These are phyloP conservation scores for Hericium erinaceus DNA, from an alignment of 768 basidiomycete species.

Conservation along the genomic window DNA sequence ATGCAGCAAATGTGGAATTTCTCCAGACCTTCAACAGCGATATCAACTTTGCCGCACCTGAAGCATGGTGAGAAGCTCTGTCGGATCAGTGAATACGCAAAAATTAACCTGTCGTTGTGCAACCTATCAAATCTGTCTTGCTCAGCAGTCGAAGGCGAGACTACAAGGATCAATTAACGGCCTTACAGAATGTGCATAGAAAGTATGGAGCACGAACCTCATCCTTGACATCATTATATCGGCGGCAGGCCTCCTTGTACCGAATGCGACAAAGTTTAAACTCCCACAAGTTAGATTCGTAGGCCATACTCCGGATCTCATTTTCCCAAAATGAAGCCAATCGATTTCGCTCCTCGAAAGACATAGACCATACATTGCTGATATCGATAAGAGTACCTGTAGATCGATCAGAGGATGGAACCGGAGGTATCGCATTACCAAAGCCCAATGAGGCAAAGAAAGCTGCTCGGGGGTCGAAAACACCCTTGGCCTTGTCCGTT, in stretches of 20 bases:
- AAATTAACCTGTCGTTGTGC: constrained; percentile 73
- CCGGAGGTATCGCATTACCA: constrained; percentile 23
- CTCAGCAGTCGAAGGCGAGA: constrained; percentile 46
- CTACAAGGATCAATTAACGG: too few species aligned
- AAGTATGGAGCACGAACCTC: constrained; percentile 31
- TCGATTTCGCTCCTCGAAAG: constrained; percentile 34
- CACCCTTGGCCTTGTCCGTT: neutral
- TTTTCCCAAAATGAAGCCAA: constrained; percentile 41
- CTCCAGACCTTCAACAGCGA: constrained; percentile 42
- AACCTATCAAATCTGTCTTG: constrained; percentile 56
- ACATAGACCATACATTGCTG: constrained; percentile 46
- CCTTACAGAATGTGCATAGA: too few species aligned
- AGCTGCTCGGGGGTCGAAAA: neutral
- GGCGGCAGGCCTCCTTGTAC: constrained; percentile 30
- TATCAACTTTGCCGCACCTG: constrained; percentile 61
- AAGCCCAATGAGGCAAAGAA: constrained; percentile 33
- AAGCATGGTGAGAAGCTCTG: too few species aligned
- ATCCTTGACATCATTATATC: constrained; percentile 34
- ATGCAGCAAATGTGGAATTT: too few species aligned
- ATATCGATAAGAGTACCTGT: constrained; percentile 27
- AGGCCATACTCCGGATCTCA: constrained; percentile 26
- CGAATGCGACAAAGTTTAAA: constrained; percentile 33
- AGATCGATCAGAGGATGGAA: constrained; percentile 28
- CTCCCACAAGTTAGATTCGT: constrained; percentile 25
- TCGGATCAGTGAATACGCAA: too few species aligned